Conservation (phyloP, 805 yeast species). For the Yamadazyma akitaensis region DNA sequence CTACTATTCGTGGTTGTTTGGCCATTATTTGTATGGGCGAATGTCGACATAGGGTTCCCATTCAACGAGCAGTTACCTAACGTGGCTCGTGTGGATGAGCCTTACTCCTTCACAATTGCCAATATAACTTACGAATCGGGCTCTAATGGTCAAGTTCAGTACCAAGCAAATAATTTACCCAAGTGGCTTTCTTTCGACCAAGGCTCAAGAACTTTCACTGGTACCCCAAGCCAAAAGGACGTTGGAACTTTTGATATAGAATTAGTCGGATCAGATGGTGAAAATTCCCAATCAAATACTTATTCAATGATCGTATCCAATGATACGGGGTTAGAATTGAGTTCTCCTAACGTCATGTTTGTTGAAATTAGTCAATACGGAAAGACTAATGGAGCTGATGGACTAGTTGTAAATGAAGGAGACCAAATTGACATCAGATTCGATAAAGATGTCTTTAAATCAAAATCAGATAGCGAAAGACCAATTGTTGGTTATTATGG, state of each 20-base stretch:
- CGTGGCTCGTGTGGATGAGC: slow-evolving; percentile 68
- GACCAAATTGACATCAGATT: slow-evolving; percentile 64
- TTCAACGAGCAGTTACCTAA: slow-evolving; percentile 81
- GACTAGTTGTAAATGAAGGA: slow-evolving; percentile 72
- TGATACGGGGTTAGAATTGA: slow-evolving; percentile 51
- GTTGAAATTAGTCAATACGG: slow-evolving; percentile 63
- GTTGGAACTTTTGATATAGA: slow-evolving; percentile 41
- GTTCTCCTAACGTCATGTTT: slow-evolving; percentile 41
- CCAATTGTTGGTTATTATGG: slow-evolving; percentile 72
- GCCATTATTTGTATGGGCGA: slow-evolving; percentile 24
- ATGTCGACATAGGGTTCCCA: slow-evolving; percentile 69
- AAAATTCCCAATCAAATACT: slow-evolving; percentile 43
- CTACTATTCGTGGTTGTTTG: slow-evolving; percentile 8
- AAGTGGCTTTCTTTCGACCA: slow-evolving; percentile 76
- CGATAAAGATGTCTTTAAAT: slow-evolving; percentile 51
- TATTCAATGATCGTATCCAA: slow-evolving; percentile 61
- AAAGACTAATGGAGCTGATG: slow-evolving; percentile 69
- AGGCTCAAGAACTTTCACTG: slow-evolving; percentile 56
- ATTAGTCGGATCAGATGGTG: slow-evolving; percentile 68
- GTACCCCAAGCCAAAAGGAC: slow-evolving; percentile 54
- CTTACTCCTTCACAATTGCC: slow-evolving; percentile 64
- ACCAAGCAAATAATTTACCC: slow-evolving; percentile 62
- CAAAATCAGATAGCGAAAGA: slow-evolving; percentile 41
- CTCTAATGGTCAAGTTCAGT: slow-evolving; percentile 44
- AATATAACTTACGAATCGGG: slow-evolving; percentile 58